Evolutionary conservation across 441 rosid species (phyloP).

Genomic region (Gossypium schwendimanii): DNA sequence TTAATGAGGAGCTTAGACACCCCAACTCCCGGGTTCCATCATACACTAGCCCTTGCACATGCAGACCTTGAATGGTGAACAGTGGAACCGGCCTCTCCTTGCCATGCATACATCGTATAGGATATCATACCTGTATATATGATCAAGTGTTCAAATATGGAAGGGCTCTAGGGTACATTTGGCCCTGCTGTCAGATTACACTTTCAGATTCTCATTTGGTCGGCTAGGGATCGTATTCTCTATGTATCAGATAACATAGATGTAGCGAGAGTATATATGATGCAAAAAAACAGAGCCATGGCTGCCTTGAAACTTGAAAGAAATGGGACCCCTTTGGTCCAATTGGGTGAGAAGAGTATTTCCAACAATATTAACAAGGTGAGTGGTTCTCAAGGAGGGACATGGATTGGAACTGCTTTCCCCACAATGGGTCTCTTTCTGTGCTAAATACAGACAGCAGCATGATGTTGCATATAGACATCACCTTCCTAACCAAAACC

Average conservation of each 20-base stretch:
- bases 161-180: neutral
- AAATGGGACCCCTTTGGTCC: neutral
- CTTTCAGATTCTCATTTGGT: neutral
- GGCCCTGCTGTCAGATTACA: neutral
- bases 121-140: neutral
- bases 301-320: neutral
- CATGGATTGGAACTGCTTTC: neutral
- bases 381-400: neutral
- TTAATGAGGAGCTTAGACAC: conserved; percentile 5
- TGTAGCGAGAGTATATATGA: neutral
- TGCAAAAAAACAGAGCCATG: neutral
- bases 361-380: neutral
- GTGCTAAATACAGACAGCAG: neutral
- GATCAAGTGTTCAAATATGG: neutral
- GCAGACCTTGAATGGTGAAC: neutral
- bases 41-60: conserved; percentile 1
- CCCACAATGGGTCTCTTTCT: neutral
- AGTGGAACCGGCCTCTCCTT: neutral
- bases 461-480: neutral
- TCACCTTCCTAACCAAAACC: conserved; percentile 1
- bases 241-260: neutral
- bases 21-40: neutral
- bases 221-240: neutral
- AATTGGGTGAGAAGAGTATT: neutral
- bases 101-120: neutral